These are phyloP conservation scores for Teratosphaeria destructans DNA, from an alignment of 2,329 filamentous ascomycete genomes.

Conservation along the genomic window DNA sequence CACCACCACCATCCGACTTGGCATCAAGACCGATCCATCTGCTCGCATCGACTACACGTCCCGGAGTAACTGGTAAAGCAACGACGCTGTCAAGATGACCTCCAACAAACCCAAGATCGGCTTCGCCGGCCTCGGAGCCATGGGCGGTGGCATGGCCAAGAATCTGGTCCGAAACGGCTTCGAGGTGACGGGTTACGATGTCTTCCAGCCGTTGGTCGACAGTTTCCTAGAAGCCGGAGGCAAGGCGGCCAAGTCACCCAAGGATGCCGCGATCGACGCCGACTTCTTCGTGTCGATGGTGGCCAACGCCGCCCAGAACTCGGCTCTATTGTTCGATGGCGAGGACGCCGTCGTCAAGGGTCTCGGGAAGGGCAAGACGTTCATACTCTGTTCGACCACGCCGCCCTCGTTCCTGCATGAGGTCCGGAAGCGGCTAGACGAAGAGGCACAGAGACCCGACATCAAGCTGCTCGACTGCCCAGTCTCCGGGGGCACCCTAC, in stretches of 20 bases:
- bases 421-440: constrained; percentile 47
- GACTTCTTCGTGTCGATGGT: constrained; percentile 64
- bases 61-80: not conserved
- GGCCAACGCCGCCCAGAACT: constrained; percentile 59
- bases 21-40: not conserved
- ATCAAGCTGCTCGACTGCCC: constrained; percentile 60
- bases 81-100: constrained; percentile 4
- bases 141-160: constrained; percentile 75
- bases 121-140: constrained; percentile 68
- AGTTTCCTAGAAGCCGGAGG: constrained; percentile 56
- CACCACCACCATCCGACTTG: not conserved
- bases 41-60: not conserved
- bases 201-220: constrained; percentile 56
- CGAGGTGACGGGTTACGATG: constrained; percentile 59
- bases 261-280: constrained; percentile 50
- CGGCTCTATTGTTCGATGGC: constrained; percentile 53
- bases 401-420: constrained; percentile 54
- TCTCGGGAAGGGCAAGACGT: constrained; percentile 47
- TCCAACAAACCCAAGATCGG: constrained; percentile 18
- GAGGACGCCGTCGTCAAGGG: constrained; percentile 42
- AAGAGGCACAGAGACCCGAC: constrained; percentile 46
- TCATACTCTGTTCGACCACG: constrained; percentile 62
- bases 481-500: constrained; percentile 59
- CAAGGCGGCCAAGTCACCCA: constrained; percentile 46
- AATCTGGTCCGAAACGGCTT: constrained; percentile 59